Percentiles rank a stretch among this genome's conserved stretches.
These are phyloP conservation scores for Ogataea trehaloabstinens DNA, from an alignment of 805 yeast genomes.

Conservation along the genomic window DNA sequence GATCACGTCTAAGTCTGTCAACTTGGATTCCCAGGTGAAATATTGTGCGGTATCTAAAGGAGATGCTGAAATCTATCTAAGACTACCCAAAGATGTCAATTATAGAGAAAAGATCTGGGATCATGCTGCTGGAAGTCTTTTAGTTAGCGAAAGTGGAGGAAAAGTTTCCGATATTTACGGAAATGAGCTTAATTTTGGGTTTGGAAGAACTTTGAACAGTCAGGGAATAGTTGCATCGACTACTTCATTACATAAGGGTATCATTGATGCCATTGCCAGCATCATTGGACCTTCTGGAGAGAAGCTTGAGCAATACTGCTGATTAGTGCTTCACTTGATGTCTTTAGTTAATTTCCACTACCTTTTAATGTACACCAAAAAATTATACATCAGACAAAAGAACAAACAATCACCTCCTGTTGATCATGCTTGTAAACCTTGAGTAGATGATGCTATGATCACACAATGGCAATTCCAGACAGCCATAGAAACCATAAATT, in stretches of 20 bases:
- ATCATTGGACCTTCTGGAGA: slow-evolving; percentile 36
- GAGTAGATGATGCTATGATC: no score
- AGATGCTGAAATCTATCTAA: slow-evolving; percentile 85
- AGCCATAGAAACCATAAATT: slow-evolving; percentile 14
- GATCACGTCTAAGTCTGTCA: slow-evolving; percentile 58
- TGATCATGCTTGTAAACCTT: no score
- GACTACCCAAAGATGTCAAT: slow-evolving; percentile 73
- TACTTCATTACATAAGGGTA: slow-evolving; percentile 43
- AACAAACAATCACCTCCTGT: no score
- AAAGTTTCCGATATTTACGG: slow-evolving; percentile 83
- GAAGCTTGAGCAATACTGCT: slow-evolving; percentile 25
- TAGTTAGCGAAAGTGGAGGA: slow-evolving; percentile 91
- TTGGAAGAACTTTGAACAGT: slow-evolving; percentile 76
- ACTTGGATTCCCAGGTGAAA: slow-evolving; percentile 94
- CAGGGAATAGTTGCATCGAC: slow-evolving; percentile 93
- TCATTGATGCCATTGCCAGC: slow-evolving; percentile 46
- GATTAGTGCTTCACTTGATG: slow-evolving; percentile 1
- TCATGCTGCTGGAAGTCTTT: slow-evolving; percentile 92
- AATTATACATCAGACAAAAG: no score
- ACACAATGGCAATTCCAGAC: no score
- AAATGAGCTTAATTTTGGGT: slow-evolving; percentile 70
- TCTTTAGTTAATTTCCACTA: background rate
- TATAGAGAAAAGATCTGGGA: slow-evolving; percentile 98
- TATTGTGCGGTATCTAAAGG: slow-evolving; percentile 91
- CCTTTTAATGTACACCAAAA: no score